These are phyloP conservation scores for Ajuga reptans DNA, from an alignment of 305 asterid genomes.

Conservation along the genomic window DNA sequence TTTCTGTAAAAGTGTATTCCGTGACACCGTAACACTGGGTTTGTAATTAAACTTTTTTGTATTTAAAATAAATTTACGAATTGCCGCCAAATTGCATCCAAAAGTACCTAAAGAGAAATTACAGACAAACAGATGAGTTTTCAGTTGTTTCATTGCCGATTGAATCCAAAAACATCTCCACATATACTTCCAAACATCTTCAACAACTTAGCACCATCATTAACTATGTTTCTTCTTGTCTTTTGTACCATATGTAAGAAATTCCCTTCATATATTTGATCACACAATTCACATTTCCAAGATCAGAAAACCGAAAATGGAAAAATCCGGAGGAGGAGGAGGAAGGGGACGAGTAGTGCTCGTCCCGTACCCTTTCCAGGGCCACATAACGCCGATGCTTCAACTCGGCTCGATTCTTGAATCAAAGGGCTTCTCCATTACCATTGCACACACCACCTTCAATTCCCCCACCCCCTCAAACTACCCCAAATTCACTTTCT, in stretches of 20 bases:
- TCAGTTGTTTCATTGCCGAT: neutral
- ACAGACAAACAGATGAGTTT: neutral
- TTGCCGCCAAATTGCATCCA: neutral
- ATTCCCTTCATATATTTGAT: neutral
- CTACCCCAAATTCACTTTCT: conserved; percentile 33
- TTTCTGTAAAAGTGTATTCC: too few relatives aligned
- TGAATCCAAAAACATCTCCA: neutral
- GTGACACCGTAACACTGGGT: too few relatives aligned
- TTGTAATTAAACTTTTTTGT: too few relatives aligned
- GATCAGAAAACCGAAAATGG: neutral
- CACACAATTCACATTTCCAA: neutral
- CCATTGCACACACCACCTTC: conserved; percentile 37
- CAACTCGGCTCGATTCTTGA: conserved; percentile 36
- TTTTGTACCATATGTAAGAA: neutral
- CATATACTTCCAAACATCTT: neutral
- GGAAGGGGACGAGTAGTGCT: conserved; percentile 22
- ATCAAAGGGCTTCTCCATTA: conserved; percentile 40
- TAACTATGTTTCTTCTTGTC: neutral
- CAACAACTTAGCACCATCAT: neutral
- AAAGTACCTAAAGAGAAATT: neutral
- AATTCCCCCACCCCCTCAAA: conserved; percentile 30
- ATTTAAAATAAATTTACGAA: too few relatives aligned
- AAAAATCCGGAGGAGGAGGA: neutral
- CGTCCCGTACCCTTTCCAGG: conserved; percentile 48
- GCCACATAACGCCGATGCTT: conserved; percentile 57